A percentile compares a stretch with the other conserved stretches of the same genome.
phyloP scores from a whole-genome alignment of 805 yeast species.

The Phaffomyces thermotolerans region DNA sequence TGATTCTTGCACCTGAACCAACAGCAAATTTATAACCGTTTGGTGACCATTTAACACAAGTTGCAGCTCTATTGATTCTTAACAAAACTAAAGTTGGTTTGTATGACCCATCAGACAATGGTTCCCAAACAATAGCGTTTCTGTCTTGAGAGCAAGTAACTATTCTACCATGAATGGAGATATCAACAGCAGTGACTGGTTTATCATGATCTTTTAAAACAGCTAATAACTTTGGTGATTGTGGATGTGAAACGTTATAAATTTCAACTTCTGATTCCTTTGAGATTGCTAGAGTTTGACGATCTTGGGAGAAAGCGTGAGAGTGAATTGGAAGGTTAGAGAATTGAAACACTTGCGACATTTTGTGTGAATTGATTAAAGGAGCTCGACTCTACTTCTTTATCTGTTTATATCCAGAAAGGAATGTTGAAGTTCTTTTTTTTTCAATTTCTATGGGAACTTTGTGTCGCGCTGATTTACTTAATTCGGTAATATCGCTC shows the following conservation, averaged over 20 bases:
- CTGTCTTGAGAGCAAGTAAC: constrained; percentile 98
- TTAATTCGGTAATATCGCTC: too few relatives aligned
- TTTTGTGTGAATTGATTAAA: constrained; percentile 4
- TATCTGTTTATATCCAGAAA: too few relatives aligned
- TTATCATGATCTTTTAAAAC: constrained; percentile 82
- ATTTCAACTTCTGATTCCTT: constrained; percentile 71
- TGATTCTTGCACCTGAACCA: constrained; percentile 88
- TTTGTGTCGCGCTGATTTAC: too few relatives aligned
- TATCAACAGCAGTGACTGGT: constrained; percentile 89
- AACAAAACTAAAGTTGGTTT: constrained; percentile 89
- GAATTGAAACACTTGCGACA: constrained; percentile 44
- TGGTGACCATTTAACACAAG: constrained; percentile 92
- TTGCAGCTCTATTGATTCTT: constrained; percentile 93
- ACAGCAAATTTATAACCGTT: constrained; percentile 94
- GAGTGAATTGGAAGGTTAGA: constrained; percentile 86
- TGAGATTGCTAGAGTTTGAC: constrained; percentile 67
- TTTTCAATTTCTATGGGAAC: too few relatives aligned
- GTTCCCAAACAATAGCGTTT: constrained; percentile 95
- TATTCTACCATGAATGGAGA: constrained; percentile 79
- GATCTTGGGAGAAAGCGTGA: constrained; percentile 77
- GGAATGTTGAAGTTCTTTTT: too few relatives aligned
- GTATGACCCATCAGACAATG: constrained; percentile 48
- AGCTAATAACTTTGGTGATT: constrained; percentile 56
- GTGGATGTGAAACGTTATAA: constrained; percentile 47
- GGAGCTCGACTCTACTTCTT: constrained; percentile 24